Base-by-base conservation (phyloP, 768 basidiomycete genomes). In the Suillus subaureus region DNA sequence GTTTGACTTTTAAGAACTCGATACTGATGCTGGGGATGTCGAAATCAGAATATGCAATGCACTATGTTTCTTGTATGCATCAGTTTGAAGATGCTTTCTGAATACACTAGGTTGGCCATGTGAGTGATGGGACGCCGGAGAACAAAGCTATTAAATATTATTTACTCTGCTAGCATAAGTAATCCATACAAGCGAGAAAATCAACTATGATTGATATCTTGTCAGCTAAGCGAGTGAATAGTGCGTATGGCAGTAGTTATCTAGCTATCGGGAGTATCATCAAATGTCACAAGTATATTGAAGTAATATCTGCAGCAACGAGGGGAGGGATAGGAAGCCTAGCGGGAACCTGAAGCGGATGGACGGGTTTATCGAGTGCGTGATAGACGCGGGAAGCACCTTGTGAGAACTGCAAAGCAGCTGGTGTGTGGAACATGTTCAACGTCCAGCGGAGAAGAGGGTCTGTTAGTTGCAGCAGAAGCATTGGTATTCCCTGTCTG, bases 1-100 rank as follows among this genome's bases (percentile, higher is more conserved):
- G 39, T 58, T 58, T 39, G 33, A 40, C 57, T 58, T 37, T 57
- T 28, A 52, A 52, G 28, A 31, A 54, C 28, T 54, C 31, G 18
- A 31, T 31, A 31, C 26, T 58, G 40, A 40, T 58, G 37, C 16
- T 58, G 31, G 55, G 35, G n/a, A 37, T 56, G 3, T 21, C 9
- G 37, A 51, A 26, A 23, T 40, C 57, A 58, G 23, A 26, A 58
- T 58, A 40, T 40, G 57, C 26, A 18, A 33, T 33, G 18, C 18
- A 54, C 18, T 7, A 26, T 51, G 49, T 26, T 51, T 26, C 23
- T 15, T 51, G 49, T 26, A 26, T 51, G 49, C 49, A 3, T 3
- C 13, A 26, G 13, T 51, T 23, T 26, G n/a, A 26, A 51, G 49
- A 26, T 15, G 49, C 49, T 11, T 58, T 40, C 16, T 40, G 16